phyloP scores from a whole-genome alignment of 2,329 filamentous ascomycete genomes.

The Claviceps pazoutovae region DNA sequence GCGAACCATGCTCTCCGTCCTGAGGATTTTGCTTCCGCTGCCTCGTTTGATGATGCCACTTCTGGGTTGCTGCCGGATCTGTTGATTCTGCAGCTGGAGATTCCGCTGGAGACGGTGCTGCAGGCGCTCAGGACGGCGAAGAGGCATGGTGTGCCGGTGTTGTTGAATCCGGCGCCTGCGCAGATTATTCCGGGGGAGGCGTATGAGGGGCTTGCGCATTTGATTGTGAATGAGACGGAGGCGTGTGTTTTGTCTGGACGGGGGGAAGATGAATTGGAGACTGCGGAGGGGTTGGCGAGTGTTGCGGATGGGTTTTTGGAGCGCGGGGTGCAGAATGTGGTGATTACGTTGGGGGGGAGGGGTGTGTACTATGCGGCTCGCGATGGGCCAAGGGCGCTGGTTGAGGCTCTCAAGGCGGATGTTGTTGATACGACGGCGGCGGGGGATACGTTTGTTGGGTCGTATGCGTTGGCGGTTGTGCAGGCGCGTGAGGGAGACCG shows the following conservation, averaged over 20 bases:
- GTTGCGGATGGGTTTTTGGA: constrained; percentile 48
- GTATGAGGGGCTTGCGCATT: constrained; percentile 56
- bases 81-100: constrained; percentile 67
- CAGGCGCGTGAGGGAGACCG: constrained; percentile 17
- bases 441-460: constrained; percentile 87
- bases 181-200: constrained; percentile 50
- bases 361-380: constrained; percentile 55
- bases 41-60: too few species aligned
- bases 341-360: constrained; percentile 71
- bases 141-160: constrained; percentile 39
- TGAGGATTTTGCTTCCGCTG: constrained; percentile 15
- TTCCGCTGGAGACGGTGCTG: constrained; percentile 52
- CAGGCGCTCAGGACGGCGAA: constrained; percentile 41
- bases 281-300: constrained; percentile 26
- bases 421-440: constrained; percentile 92
- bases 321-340: constrained; percentile 58
- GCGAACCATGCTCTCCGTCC: constrained; percentile 45
- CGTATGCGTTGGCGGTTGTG: constrained; percentile 64
- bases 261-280: constrained; percentile 25
- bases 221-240: constrained; percentile 87
- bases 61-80: constrained; percentile 34
- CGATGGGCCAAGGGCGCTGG: constrained; percentile 27
- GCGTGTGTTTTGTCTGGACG: constrained; percentile 56
- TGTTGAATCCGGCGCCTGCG: constrained; percentile 80
- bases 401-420: constrained; percentile 52